Base-by-base conservation (phyloP, 441 rosid genomes). In the Flueggea neowawraea region DNA sequence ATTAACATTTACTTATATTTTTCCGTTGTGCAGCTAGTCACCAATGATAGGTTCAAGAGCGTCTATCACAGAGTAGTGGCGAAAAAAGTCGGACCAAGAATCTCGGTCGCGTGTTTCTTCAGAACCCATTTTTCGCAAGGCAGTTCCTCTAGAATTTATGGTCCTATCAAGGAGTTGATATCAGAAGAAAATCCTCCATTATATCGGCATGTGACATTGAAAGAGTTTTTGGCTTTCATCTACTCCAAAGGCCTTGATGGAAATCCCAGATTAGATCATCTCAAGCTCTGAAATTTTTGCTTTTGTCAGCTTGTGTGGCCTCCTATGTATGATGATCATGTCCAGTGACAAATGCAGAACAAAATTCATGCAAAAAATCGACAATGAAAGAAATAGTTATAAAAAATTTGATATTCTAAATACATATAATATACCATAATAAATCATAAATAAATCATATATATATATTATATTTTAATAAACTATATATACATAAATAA, bases 161-260 rank as follows among this genome's bases (percentile, higher is more conserved):
- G 83, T 28, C 87, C 89, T 0, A 78, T 84, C 31, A 73, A 76
- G 69, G 90, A 84, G 60, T 54, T 79, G 66, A 16, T 65, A 7
- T 79, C 86, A 1, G 66, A 73, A 60, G 71, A 70, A 12, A 70
- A 64, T 16, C 85, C 83, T 11, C 79, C 84, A 39, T 22, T 58
- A 15, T 81, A 75, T 68, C 59, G 70, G 55, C 74, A 71, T 52
- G 60, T 69, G 6, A 67, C 60, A 0, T 16, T 64, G 7, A 60
- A 64, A 22, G 79, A 79, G 6, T 73, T 31, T 31, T 44, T 69
- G 5, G 14, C 50, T 0, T 39, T 47, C 58, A 31, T 16, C 52
- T 66, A 17, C 28, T 57, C 62, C 0, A 57, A 62, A 60, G 69
- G 72, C 13, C 58, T 66, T 7, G 58, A 69, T 41, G 67, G 67